Evolutionary conservation across 257 asterid species (phyloP).

Genomic region (Solanum medicagineum): DNA sequence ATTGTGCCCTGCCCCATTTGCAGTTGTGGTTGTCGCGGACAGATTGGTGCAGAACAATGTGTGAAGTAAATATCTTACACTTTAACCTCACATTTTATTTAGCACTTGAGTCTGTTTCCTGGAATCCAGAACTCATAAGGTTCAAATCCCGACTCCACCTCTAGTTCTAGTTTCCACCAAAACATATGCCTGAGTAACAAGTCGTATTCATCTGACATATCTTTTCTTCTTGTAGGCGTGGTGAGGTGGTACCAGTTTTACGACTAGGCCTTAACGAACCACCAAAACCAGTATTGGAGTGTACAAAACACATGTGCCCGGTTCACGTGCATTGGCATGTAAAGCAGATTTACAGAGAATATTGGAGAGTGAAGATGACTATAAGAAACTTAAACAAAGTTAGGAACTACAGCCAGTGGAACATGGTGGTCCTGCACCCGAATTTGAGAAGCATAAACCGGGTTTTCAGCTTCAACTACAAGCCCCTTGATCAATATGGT

Average conservation of each 20-base stretch:
- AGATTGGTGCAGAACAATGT: conserved; percentile 20
- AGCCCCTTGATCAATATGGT: conserved; percentile 52
- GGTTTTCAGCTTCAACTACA: conserved; percentile 79
- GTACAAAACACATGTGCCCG: conserved; percentile 72
- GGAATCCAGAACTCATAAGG: not conserved
- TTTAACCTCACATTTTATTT: not conserved
- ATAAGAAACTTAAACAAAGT: conserved; percentile 39
- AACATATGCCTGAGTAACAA: not conserved
- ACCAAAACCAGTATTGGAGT: conserved; percentile 31
- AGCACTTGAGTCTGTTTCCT: not conserved
- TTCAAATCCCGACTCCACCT: not conserved
- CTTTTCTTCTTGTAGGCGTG: conserved; percentile 16
- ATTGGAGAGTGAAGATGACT: conserved; percentile 80
- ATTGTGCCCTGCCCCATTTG: conserved; percentile 57
- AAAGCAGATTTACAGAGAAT: conserved; percentile 43
- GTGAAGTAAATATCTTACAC: conserved; percentile 24
- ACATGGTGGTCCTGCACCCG: conserved; percentile 67
- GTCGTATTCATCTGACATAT: not conserved
- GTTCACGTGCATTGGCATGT: conserved; percentile 74
- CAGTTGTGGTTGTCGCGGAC: conserved; percentile 61
- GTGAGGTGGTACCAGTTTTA: conserved; percentile 32
- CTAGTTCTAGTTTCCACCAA: not conserved
- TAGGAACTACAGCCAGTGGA: conserved; percentile 59
- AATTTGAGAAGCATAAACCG: conserved; percentile 40
- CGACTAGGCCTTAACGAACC: conserved; percentile 25